A percentile compares a stretch with the other conserved stretches of the same genome.
These are phyloP conservation scores for Xylariaceae sp. DNA, from an alignment of 2,329 filamentous ascomycete species.

Conservation along the genomic window DNA sequence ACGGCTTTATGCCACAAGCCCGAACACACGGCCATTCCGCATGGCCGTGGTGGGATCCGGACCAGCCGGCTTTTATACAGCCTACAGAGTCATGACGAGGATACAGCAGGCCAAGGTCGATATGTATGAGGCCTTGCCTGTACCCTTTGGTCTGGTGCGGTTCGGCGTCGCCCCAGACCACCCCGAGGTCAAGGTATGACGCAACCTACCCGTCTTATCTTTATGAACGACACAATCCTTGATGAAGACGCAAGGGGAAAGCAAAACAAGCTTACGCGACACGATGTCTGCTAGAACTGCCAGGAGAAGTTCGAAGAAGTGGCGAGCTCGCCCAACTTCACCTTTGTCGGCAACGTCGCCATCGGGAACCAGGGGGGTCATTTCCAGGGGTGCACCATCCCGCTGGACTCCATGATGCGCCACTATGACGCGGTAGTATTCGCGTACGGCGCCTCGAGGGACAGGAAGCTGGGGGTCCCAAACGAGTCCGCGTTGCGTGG, in stretches of 20 bases:
- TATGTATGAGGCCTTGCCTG: slow-evolving; percentile 93
- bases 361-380: slow-evolving; percentile 53
- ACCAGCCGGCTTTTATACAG: slow-evolving; percentile 92
- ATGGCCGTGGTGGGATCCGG: slow-evolving; percentile 90
- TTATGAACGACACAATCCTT: no score
- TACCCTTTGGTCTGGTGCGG: slow-evolving; percentile 85
- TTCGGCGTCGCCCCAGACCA: slow-evolving; percentile 98
- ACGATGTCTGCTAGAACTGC: slow-evolving; percentile 62
- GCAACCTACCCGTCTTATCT: neutral
- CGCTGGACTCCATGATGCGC: slow-evolving; percentile 61
- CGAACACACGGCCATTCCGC: slow-evolving; percentile 53
- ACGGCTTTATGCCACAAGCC: slow-evolving; percentile 23
- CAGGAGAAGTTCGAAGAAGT: slow-evolving; percentile 91
- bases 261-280: neutral
- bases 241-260: no score
- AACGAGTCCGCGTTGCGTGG: slow-evolving; percentile 69
- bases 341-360: slow-evolving; percentile 83
- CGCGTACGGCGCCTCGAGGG: slow-evolving; percentile 84
- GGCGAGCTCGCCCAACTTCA: slow-evolving; percentile 74
- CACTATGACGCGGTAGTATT: slow-evolving; percentile 93
- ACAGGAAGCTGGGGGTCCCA: slow-evolving; percentile 70
- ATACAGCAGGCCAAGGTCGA: slow-evolving; percentile 70
- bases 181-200: slow-evolving; percentile 85
- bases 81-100: slow-evolving; percentile 75
- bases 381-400: slow-evolving; percentile 47